These are phyloP conservation scores for Rosa hybrid DNA, from an alignment of 331 rosid genomes.

Conservation along the genomic window DNA sequence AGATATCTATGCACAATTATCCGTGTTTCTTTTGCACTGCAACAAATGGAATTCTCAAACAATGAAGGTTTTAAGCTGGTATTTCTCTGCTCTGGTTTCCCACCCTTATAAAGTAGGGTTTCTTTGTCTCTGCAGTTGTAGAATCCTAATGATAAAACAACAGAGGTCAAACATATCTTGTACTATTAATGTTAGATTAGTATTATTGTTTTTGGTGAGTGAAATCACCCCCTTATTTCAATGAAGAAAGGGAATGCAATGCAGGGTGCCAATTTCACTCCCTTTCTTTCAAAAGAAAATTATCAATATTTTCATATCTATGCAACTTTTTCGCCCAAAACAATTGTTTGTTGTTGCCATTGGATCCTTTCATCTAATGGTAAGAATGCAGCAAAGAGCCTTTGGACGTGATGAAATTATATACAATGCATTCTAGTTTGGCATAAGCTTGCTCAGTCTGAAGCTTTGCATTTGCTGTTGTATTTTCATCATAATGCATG, in stretches of 20 bases:
- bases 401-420: not conserved
- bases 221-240: not conserved
- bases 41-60: slow-evolving; percentile 18
- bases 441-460: not conserved
- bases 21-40: slow-evolving; percentile 33
- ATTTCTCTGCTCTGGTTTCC: not conserved
- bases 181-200: not conserved
- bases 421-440: not conserved
- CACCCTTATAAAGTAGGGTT: not conserved
- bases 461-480: not conserved
- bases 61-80: slow-evolving; percentile 29
- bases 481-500: not conserved
- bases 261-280: not conserved
- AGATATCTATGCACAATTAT: slow-evolving; percentile 37
- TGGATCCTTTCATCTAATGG: not conserved
- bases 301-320: not conserved
- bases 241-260: not conserved
- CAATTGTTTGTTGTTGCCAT: not conserved
- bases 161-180: not conserved
- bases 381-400: not conserved
- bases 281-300: not conserved
- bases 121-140: not conserved
- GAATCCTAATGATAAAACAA: not conserved
- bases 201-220: not conserved
- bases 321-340: not conserved